A percentile compares a stretch with the other conserved stretches of the same genome.
These are phyloP conservation scores for Leishmania turanica DNA, from an alignment of 208 protist genomes.

Conservation along the genomic window DNA sequence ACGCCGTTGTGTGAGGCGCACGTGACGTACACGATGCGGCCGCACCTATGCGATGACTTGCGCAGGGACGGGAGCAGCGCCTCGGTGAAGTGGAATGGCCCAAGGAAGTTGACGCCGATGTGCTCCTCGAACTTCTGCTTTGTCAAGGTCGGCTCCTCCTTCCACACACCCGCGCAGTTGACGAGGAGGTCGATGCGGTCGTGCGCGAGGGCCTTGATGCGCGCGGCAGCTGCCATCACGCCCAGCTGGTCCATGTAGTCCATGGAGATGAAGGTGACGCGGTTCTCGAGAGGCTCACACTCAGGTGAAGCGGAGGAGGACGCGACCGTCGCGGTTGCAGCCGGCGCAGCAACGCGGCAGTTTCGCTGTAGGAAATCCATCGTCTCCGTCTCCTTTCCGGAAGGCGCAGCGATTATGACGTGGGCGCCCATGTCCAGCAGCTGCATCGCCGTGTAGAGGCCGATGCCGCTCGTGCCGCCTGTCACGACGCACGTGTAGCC, in stretches of 20 bases:
- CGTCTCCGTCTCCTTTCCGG: conserved; percentile 56
- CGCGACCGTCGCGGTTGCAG: background rate
- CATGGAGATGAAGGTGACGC: conserved; percentile 57
- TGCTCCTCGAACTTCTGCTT: conserved; percentile 78
- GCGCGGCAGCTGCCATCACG: conserved; percentile 57
- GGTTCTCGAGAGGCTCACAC: conserved; percentile 40
- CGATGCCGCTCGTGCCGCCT: conserved; percentile 79
- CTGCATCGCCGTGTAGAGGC: conserved; percentile 73
- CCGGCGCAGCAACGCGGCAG: conserved; percentile 15
- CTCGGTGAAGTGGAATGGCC: conserved; percentile 84
- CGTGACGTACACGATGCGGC: conserved; percentile 80
- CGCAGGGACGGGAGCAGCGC: conserved; percentile 73
- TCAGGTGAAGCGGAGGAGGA: background rate
- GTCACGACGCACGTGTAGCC: conserved; percentile 74
- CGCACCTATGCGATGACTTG: conserved; percentile 37
- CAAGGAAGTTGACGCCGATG: conserved; percentile 83
- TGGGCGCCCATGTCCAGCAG: conserved; percentile 67
- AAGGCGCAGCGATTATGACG: conserved; percentile 56
- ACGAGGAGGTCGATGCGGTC: conserved; percentile 76
- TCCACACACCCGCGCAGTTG: conserved; percentile 82
- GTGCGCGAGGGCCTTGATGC: conserved; percentile 61
- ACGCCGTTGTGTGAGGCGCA: conserved; percentile 81
- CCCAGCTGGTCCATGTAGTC: conserved; percentile 71
- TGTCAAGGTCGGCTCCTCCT: conserved; percentile 57
- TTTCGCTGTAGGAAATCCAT: conserved; percentile 43